Base-by-base conservation (phyloP, 2,329 filamentous ascomycete genomes). In the Dothistroma septosporum region DNA sequence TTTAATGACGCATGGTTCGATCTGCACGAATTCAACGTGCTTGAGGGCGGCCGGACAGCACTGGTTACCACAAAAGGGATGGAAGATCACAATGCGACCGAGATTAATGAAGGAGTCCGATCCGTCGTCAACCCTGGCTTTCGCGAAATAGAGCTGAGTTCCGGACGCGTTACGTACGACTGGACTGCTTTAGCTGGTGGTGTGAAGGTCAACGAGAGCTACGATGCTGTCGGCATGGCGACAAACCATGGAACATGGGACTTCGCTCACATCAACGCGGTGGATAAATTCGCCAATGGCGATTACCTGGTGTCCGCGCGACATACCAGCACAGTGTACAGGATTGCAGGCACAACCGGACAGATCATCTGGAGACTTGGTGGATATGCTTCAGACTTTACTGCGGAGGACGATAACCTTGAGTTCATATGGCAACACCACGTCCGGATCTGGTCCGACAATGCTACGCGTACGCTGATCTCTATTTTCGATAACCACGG, bases 181-280 rank as follows among this genome's bases (percentile, higher is more conserved):
- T 76, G 75, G 75, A 66, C 70, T n/a, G 70, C 73, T 6, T 68
- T 68, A n/a, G 66, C 69, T 14, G 69, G 75, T 59, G 55, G 55
- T 16, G 66, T 74, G 48, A 62, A 68, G 19, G 44, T 62, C 16
- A 60, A 61, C 22, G 61, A 62, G 11, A 63, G 58, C 11, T 64
- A 64, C 57, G 62, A 53, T 56, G 66, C 63, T 53, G 61, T 59
- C 32, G 63, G 77, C 21, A 62, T 55, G 16, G 53, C 63, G 12
- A 21, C 69, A 54, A 61, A 59, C 4, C 66, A 70, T 2, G 28
- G 28, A 11, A 21, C 19, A 6, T 76, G 68, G 60, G 74, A 76
- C 66, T 76, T 68, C 59, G 76, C 74, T 64, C 81, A 83, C 69
- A 79, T 84, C 70, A 83, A 84, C 71, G 79, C 79, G 35, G 70